Evolutionary conservation across 1,139 yeast genomes (phyloP).

Genomic region (Cylindricascospora bacillispora): DNA sequence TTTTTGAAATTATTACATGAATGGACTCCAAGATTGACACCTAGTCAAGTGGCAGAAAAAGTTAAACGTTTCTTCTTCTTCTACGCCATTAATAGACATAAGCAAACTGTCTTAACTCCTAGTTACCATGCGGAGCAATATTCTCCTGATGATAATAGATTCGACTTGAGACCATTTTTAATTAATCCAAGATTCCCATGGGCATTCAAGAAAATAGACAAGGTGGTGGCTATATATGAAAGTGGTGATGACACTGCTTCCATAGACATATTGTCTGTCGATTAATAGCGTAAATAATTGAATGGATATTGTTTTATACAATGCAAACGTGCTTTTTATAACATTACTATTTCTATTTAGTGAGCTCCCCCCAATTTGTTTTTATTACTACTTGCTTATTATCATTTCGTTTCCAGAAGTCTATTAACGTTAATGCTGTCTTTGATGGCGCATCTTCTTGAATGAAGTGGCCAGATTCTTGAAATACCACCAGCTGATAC

Average conservation of each 20-base stretch:
- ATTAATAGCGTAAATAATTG: constrained; percentile 16
- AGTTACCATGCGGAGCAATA: constrained; percentile 96
- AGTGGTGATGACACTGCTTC: constrained; percentile 1
- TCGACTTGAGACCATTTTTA: constrained; percentile 86
- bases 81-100: constrained; percentile 91
- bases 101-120: constrained; percentile 93
- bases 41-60: constrained; percentile 78
- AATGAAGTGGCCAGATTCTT: constrained; percentile 76
- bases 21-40: constrained; percentile 79
- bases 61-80: constrained; percentile 86
- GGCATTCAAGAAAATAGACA: constrained; percentile 82
- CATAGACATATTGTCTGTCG: constrained; percentile 33
- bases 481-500: constrained; percentile 77
- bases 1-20: constrained; percentile 78
- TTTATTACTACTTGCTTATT: constrained; percentile 25
- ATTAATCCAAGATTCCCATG: constrained; percentile 84
- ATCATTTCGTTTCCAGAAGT: constrained; percentile 42
- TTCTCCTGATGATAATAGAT: constrained; percentile 95
- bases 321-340: too few species aligned
- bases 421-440: constrained; percentile 45
- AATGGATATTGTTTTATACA: too few species aligned
- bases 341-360: too few species aligned
- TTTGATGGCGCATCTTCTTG: constrained; percentile 81
- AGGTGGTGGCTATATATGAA: constrained; percentile 35
- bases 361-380: constrained; percentile 29